Conservation (phyloP, 2,329 filamentous ascomycete species). For the Fusarium citri region DNA sequence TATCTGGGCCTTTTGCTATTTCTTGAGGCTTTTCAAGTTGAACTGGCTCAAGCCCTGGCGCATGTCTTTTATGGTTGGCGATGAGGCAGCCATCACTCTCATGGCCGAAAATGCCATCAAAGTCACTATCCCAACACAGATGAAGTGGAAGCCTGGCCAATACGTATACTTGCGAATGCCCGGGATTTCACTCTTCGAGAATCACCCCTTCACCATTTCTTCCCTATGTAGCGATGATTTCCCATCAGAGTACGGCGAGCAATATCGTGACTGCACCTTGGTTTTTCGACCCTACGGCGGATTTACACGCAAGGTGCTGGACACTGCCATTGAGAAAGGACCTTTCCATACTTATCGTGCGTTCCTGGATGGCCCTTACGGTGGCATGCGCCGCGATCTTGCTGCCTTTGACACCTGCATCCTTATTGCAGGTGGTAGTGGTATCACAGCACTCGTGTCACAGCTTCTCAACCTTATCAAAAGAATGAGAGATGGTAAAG, state of each 20-base stretch:
- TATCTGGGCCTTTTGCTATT: conserved; percentile 82
- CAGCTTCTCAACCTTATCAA: conserved; percentile 95
- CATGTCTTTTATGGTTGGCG: conserved; percentile 85
- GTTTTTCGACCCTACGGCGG: conserved; percentile 93
- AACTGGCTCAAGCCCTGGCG: conserved; percentile 90
- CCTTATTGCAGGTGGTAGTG: conserved; percentile 91
- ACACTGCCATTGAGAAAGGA: conserved; percentile 84
- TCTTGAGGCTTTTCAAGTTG: conserved; percentile 81
- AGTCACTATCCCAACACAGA: conserved; percentile 91
- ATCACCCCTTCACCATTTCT: conserved; percentile 95
- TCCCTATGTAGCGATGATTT: conserved; percentile 94
- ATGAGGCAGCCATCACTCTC: conserved; percentile 89
- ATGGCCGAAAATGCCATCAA: conserved; percentile 96
- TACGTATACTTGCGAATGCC: conserved; percentile 97
- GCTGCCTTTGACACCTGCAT: conserved; percentile 94
- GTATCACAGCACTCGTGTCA: conserved; percentile 92
- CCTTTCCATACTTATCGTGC: conserved; percentile 93
- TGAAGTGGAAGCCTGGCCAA: conserved; percentile 92
- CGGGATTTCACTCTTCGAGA: conserved; percentile 88
- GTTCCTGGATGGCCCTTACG: conserved; percentile 94
- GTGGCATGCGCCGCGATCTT: conserved; percentile 90
- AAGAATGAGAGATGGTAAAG: conserved; percentile 93
- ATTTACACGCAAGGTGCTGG: conserved; percentile 87
- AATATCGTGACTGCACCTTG: conserved; percentile 87
- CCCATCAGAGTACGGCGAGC: conserved; percentile 88